Percentiles rank a stretch among this genome's conserved stretches.
Evolutionary conservation across 495 filamentous ascomycete genomes (phyloP).

Genomic region (Halenospora varia): DNA sequence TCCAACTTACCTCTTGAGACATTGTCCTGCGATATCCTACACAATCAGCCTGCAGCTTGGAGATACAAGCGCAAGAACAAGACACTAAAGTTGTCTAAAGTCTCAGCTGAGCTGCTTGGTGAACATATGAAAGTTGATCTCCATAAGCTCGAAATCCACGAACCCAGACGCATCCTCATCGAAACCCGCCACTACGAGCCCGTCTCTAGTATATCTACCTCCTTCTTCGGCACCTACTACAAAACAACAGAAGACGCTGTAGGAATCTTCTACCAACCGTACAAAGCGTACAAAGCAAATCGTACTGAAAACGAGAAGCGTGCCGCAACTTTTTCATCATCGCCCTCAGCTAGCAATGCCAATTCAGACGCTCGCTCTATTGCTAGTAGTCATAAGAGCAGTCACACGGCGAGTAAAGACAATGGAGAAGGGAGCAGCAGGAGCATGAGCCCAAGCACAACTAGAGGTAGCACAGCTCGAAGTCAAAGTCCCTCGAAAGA

Average conservation of each 20-base stretch:
- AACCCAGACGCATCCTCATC: conserved; percentile 15
- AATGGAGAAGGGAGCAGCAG: background rate
- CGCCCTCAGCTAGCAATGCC: background rate
- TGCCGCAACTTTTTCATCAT: background rate
- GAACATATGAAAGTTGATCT: background rate
- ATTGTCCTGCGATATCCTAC: conserved; percentile 48
- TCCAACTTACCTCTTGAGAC: conserved; percentile 41
- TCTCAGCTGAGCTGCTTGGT: background rate
- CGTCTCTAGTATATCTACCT: conserved; percentile 23
- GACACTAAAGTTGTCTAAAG: background rate
- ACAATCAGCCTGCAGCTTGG: conserved; percentile 30
- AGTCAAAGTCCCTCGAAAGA: conserved; percentile 25
- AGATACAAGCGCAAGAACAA: conserved; percentile 9
- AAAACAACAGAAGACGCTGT: conserved; percentile 28
- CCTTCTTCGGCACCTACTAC: conserved; percentile 25
- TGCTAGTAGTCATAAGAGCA: no score
- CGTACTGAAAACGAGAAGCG: background rate
- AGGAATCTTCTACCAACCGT: conserved; percentile 33
- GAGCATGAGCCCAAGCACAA: conserved; percentile 1
- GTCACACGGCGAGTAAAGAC: background rate
- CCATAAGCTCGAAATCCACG: conserved; percentile 1
- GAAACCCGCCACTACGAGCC: conserved; percentile 18
- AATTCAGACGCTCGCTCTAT: background rate
- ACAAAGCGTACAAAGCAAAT: conserved; percentile 20
- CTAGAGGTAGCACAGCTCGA: background rate